Conservation (phyloP, 495 filamentous ascomycete species). For the Evansstolkia leycettana region DNA sequence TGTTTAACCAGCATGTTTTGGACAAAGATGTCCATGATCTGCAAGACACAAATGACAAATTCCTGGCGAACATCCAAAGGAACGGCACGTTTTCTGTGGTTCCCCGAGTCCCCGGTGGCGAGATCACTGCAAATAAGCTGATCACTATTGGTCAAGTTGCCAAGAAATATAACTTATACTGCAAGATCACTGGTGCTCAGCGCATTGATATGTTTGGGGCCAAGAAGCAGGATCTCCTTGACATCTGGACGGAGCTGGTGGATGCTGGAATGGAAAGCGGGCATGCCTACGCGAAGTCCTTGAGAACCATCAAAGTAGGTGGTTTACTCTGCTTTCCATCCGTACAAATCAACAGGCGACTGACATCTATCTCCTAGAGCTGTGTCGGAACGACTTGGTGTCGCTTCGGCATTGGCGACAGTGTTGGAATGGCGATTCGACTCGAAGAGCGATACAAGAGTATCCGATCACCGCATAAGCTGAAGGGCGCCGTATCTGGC, state of each 20-base stretch:
- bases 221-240: conserved; percentile 76
- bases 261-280: conserved; percentile 92
- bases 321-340: not conserved
- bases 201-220: conserved; percentile 95
- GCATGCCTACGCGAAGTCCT: conserved; percentile 86
- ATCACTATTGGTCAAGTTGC: conserved; percentile 83
- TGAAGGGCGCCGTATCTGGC: conserved; percentile 86
- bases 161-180: conserved; percentile 80
- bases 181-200: conserved; percentile 92
- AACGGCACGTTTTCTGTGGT: conserved; percentile 91
- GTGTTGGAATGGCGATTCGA: conserved; percentile 91
- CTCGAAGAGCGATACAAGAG: conserved; percentile 93
- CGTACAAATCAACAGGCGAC: not conserved
- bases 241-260: conserved; percentile 80
- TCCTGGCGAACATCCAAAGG: conserved; percentile 87
- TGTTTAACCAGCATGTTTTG: conserved; percentile 85
- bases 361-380: conserved; percentile 36
- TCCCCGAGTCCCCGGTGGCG: conserved; percentile 73
- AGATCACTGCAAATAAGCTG: conserved; percentile 85
- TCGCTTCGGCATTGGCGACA: conserved; percentile 84
- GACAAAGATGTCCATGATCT: conserved; percentile 61
- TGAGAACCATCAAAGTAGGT: conserved; percentile 71
- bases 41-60: conserved; percentile 90
- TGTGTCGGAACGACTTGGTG: conserved; percentile 97
- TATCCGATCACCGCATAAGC: conserved; percentile 80